Evolutionary conservation across 768 basidiomycete genomes (phyloP), one percentile per base, ranked within the genome.

Genomic region (Mycena pura): DNA sequence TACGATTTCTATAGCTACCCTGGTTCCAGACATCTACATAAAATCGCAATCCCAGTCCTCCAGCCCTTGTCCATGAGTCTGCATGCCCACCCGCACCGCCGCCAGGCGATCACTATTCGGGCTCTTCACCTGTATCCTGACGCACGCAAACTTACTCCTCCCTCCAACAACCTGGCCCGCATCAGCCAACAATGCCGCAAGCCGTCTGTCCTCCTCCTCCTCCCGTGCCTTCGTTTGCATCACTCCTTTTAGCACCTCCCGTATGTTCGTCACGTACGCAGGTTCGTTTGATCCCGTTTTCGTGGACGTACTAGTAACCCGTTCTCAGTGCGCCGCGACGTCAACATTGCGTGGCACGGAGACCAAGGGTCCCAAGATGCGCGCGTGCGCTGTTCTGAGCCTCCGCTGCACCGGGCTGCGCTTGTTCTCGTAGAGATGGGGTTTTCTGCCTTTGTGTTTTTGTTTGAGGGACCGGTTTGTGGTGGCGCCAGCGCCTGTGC

Each of bases 81-180:
- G n/a, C n/a, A n/a, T n/a, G n/a, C n/a, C n/a, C n/a, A n/a, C n/a
- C n/a, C n/a, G n/a, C n/a, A n/a, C n/a, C n/a, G n/a, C n/a, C n/a
- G n/a, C n/a, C n/a, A n/a, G n/a, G n/a, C n/a, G n/a, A n/a, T n/a
- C n/a, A n/a, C n/a, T n/a, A n/a, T n/a, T n/a, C n/a, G n/a, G n/a
- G n/a, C n/a, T n/a, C n/a, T n/a, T n/a, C 39, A 6, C 39, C 7
- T 40, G 13, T 34, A 38, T 4, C 32, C 38, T 56, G 19, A 48
- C 46, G 5, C 55, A 24, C 38, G n/a, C 55, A 40, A 57, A 57
- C 21, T 48, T 57, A 11, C 41, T 15, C 13, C 19, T 38, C 27
- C 55, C 55, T 14, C 55, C 55, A 15, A 57, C 21, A 6, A 57
- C 38, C 2, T 46, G 55, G n/a, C 45, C 55, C n/a, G n/a, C n/a